Percentiles rank a stretch among this genome's conserved stretches.
These are phyloP conservation scores for Citropsis articulata DNA, from an alignment of 345 rosid species.

Conservation along the genomic window DNA sequence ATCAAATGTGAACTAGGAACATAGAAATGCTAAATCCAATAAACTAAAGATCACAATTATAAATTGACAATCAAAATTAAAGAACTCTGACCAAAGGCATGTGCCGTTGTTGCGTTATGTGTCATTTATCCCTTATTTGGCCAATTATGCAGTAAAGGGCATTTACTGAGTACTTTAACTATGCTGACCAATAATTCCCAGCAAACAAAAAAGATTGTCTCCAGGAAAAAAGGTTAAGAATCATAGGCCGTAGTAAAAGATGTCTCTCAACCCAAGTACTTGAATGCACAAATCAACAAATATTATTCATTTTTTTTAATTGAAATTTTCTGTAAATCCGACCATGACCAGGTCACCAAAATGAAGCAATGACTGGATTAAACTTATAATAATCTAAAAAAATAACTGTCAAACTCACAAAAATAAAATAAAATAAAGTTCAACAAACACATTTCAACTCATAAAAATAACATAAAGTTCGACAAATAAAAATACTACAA, in stretches of 20 bases:
- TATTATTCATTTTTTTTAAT: not conserved
- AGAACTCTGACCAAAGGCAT: not conserved
- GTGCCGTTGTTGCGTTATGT: not conserved
- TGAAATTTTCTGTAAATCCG: not conserved
- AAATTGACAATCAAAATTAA: not conserved
- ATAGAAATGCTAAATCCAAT: constrained; percentile 7
- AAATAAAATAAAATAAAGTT: too few species aligned
- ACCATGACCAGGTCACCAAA: not conserved
- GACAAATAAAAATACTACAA: too few species aligned
- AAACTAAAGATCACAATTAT: not conserved
- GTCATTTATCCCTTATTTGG: not conserved
- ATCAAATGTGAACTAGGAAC: constrained; percentile 8
- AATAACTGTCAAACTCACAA: too few species aligned
- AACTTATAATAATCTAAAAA: not conserved
- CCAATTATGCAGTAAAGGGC: not conserved
- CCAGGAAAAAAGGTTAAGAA: not conserved
- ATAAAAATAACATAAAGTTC: too few species aligned
- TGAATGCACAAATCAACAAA: constrained; percentile 1
- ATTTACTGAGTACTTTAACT: not conserved
- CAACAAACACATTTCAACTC: too few species aligned
- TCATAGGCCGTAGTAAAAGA: not conserved
- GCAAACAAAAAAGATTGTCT: not conserved
- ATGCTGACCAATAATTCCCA: not conserved
- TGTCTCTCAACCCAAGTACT: not conserved
- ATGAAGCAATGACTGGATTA: not conserved